Percentiles rank a stretch among this genome's conserved stretches.
phyloP scores from a whole-genome alignment of 2,329 filamentous ascomycete genomes.

The Cytospora leucostoma region DNA sequence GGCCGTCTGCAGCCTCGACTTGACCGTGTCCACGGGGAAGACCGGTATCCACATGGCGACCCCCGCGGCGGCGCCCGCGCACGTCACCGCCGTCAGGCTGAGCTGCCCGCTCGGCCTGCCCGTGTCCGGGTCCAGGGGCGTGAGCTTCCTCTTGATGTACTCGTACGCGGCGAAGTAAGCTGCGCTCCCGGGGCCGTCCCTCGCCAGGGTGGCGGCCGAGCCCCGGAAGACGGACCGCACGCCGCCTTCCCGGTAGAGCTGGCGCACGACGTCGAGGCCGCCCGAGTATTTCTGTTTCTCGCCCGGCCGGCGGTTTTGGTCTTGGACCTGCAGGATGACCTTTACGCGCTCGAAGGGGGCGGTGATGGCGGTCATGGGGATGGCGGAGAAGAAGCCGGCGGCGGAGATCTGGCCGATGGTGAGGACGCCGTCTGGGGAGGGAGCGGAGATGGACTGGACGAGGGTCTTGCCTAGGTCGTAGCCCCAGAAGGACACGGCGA shows the following conservation, averaged over 20 bases:
- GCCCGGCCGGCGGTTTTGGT: constrained; percentile 79
- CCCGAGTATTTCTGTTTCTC: constrained; percentile 92
- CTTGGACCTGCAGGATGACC: constrained; percentile 96
- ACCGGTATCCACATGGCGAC: constrained; percentile 99
- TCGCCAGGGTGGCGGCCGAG: constrained; percentile 83
- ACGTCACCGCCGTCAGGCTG: constrained; percentile 78
- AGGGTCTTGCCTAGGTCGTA: constrained; percentile 95
- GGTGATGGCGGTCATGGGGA: constrained; percentile 98
- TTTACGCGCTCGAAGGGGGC: constrained; percentile 98
- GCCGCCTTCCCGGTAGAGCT: constrained; percentile 90
- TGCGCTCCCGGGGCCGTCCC: constrained; percentile 89
- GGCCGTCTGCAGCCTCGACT: constrained; percentile 88
- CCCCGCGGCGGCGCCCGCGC: constrained; percentile 85
- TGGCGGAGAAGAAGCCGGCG: constrained; percentile 95
- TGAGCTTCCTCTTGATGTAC: constrained; percentile 85
- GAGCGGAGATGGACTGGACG: constrained; percentile 68
- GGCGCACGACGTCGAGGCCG: constrained; percentile 85
- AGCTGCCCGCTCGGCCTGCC: constrained; percentile 76
- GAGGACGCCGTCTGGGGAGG: constrained; percentile 68
- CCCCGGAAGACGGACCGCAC: constrained; percentile 91
- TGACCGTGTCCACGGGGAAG: constrained; percentile 96
- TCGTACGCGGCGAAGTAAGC: constrained; percentile 98
- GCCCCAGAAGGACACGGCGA: constrained; percentile 76
- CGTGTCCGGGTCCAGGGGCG: constrained; percentile 73
- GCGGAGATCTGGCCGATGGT: constrained; percentile 85